Percentiles rank a stretch among this genome's conserved stretches.
These are phyloP conservation scores for Prunus armeniaca DNA, from an alignment of 306 rosid species.

Conservation along the genomic window DNA sequence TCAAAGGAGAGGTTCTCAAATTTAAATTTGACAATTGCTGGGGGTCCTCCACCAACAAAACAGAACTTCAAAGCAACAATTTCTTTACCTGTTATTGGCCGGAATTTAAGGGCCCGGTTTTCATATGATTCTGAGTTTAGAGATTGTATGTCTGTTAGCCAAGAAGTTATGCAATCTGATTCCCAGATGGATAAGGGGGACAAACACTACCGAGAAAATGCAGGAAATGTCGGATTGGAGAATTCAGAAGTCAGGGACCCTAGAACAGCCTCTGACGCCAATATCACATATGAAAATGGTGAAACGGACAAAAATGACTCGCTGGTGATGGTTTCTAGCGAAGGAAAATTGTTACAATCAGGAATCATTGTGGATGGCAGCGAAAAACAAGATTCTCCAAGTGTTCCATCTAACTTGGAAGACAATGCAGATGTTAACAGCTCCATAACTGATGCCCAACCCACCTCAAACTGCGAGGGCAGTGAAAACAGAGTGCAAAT, in stretches of 20 bases:
- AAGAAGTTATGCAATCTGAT: constrained; percentile 28
- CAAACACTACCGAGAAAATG: not conserved
- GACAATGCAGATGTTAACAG: constrained; percentile 11
- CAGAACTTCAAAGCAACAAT: constrained; percentile 85
- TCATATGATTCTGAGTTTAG: constrained; percentile 50
- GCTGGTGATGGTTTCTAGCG: constrained; percentile 21
- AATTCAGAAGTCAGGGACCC: constrained; percentile 32
- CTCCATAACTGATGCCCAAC: constrained; percentile 1
- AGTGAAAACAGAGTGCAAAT: constrained; percentile 18
- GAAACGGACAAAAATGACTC: constrained; percentile 21
- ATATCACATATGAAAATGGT: constrained; percentile 3
- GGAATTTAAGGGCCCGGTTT: constrained; percentile 72
- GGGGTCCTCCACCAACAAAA: constrained; percentile 93
- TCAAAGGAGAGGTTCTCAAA: constrained; percentile 42
- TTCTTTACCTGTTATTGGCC: constrained; percentile 82
- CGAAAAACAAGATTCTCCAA: constrained; percentile 13
- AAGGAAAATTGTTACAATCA: constrained; percentile 29
- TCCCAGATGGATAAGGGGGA: constrained; percentile 22
- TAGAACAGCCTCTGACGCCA: constrained; percentile 12
- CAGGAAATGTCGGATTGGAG: constrained; percentile 36
- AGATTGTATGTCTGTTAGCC: constrained; percentile 30
- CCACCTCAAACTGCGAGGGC: constrained; percentile 9
- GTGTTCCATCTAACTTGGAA: constrained; percentile 12
- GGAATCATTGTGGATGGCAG: constrained; percentile 19
- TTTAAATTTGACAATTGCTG: constrained; percentile 85